Conservation (phyloP, 164 flowering plant species). For the Vitis riparia region DNA sequence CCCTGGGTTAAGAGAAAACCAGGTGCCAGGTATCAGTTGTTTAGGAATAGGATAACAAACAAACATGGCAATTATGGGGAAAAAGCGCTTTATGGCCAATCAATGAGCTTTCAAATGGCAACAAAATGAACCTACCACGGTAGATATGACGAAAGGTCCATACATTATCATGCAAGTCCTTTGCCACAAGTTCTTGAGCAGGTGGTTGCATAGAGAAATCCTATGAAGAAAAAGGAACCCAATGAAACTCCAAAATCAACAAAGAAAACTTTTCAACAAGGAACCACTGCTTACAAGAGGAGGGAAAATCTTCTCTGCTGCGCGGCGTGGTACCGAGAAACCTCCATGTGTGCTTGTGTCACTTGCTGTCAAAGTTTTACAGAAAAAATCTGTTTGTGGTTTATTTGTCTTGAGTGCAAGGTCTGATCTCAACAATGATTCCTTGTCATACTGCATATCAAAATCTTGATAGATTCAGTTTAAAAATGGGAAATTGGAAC, state of each 20-base stretch:
- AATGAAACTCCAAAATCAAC: neutral
- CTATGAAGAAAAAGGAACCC: conserved; percentile 33
- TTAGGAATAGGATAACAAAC: neutral
- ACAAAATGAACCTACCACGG: conserved; percentile 55
- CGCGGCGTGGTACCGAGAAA: conserved; percentile 99
- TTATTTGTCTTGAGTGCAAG: conserved; percentile 71
- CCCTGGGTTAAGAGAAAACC: conserved; percentile 41
- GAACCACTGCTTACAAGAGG: conserved; percentile 58
- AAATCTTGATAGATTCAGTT: conserved; percentile 2
- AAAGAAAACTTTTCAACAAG: neutral
- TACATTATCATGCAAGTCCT: conserved; percentile 81
- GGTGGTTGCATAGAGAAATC: conserved; percentile 96
- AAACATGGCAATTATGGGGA: neutral
- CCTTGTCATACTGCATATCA: conserved; percentile 77
- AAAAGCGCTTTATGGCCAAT: neutral
- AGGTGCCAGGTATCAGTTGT: neutral
- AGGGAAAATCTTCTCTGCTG: conserved; percentile 98
- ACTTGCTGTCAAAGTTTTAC: conserved; percentile 96
- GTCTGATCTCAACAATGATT: conserved; percentile 86
- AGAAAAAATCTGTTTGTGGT: conserved; percentile 91
- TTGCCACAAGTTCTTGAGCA: conserved; percentile 88
- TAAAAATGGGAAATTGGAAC: too few species aligned
- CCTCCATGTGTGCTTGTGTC: conserved; percentile 99
- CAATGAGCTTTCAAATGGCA: neutral
- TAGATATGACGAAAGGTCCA: conserved; percentile 97